phyloP scores from a whole-genome alignment of 441 rosid genomes.

The Adansonia grandidieri region DNA sequence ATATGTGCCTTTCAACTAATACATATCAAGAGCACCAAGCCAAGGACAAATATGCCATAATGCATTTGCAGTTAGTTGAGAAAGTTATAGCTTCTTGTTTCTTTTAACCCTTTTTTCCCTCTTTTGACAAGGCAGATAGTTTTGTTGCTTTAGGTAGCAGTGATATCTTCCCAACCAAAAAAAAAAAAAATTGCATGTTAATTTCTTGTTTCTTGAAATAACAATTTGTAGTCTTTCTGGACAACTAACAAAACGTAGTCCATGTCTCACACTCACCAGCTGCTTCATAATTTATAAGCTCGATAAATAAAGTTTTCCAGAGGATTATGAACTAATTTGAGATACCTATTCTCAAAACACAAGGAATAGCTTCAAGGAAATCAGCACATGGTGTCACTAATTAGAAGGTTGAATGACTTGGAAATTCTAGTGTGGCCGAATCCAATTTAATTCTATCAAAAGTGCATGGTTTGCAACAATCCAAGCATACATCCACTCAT shows the following conservation, averaged over 20 bases:
- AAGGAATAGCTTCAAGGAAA: constrained; percentile 6
- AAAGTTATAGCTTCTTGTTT: background rate
- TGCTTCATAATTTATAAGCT: background rate
- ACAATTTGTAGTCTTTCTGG: background rate
- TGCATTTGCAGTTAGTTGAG: background rate
- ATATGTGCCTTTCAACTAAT: background rate
- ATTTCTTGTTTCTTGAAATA: background rate
- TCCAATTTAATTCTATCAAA: background rate
- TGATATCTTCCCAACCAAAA: background rate
- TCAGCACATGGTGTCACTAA: background rate
- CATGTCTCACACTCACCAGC: background rate
- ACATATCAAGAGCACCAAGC: background rate
- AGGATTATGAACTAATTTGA: background rate
- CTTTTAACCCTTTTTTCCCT: background rate
- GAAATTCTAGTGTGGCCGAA: background rate
- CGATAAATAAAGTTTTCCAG: background rate
- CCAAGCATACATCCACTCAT: constrained; percentile 74
- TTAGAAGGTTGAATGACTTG: constrained; percentile 10
- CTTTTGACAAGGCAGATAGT: background rate
- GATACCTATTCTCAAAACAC: background rate
- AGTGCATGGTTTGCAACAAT: constrained; percentile 8
- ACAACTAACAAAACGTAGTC: background rate
- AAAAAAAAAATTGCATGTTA: background rate
- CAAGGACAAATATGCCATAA: background rate
- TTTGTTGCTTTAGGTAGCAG: background rate